A percentile compares a stretch with the other conserved stretches of the same genome.
phyloP scores from a whole-genome alignment of 345 rosid species.

The Citrus glauca region DNA sequence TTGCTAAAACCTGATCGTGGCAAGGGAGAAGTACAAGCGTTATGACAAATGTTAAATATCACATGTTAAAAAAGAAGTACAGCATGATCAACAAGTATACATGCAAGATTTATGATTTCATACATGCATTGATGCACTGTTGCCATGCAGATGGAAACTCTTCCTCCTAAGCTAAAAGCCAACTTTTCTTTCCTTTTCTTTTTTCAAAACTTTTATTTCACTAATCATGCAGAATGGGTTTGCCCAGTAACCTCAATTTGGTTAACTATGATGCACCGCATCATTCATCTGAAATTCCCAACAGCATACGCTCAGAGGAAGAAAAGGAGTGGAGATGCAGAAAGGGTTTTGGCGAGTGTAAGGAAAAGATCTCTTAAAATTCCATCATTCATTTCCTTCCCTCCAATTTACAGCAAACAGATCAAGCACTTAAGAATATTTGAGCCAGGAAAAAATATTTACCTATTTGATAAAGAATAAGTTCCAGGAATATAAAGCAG shows the following conservation, averaged over 20 bases:
- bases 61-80: neutral
- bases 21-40: neutral
- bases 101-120: neutral
- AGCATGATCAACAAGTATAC: neutral
- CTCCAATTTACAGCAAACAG: neutral
- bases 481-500: neutral
- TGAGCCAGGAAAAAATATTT: neutral
- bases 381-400: neutral
- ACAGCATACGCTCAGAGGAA: neutral
- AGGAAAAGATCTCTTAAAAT: neutral
- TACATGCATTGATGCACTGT: neutral
- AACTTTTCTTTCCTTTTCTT: neutral
- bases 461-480: neutral
- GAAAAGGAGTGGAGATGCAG: too few relatives aligned
- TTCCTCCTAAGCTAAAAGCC: neutral
- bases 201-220: neutral
- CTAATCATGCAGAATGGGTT: neutral
- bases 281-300: neutral
- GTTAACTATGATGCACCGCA: neutral
- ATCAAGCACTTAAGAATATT: neutral
- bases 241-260: neutral
- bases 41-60: neutral
- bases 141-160: neutral
- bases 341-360: too few relatives aligned
- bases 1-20: slow-evolving; percentile 57